phyloP scores from a whole-genome alignment of 805 yeast genomes.

The Pichia paraexigua region DNA sequence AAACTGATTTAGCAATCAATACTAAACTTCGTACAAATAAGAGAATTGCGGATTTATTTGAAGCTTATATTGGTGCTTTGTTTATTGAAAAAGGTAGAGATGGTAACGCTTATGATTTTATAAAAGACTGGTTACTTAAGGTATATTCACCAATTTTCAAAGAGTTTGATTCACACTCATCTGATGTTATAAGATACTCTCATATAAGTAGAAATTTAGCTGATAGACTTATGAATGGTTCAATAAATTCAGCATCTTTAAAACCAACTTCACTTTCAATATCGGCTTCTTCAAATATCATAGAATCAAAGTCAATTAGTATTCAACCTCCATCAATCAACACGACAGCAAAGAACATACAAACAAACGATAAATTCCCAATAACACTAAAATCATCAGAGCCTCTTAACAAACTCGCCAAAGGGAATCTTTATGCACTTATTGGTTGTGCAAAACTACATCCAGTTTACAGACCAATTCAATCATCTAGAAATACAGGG shows the following conservation, averaged over 20 bases:
- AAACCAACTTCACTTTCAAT: neutral
- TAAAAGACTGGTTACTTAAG: constrained; percentile 49
- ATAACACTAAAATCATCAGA: constrained; percentile 10
- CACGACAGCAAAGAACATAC: neutral
- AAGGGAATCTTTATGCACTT: constrained; percentile 65
- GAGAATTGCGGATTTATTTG: constrained; percentile 81
- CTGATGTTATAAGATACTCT: constrained; percentile 1
- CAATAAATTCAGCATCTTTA: neutral
- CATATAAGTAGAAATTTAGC: constrained; percentile 5
- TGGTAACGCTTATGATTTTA: constrained; percentile 23
- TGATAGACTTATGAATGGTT: neutral
- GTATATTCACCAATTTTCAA: constrained; percentile 26
- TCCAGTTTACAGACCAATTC: constrained; percentile 46
- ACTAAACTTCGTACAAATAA: constrained; percentile 45
- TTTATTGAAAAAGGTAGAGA: constrained; percentile 37
- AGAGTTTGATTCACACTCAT: constrained; percentile 1
- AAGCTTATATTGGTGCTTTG: constrained; percentile 88
- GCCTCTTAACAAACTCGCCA: constrained; percentile 57
- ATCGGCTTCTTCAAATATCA: neutral
- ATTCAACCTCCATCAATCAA: neutral
- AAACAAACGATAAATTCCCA: constrained; percentile 16
- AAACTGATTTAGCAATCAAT: constrained; percentile 7
- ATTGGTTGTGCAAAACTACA: constrained; percentile 68
- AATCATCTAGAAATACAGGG: constrained; percentile 25
- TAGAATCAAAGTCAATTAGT: neutral